These are phyloP conservation scores for Prunus dulcis DNA, from an alignment of 306 rosid species.

Conservation along the genomic window DNA sequence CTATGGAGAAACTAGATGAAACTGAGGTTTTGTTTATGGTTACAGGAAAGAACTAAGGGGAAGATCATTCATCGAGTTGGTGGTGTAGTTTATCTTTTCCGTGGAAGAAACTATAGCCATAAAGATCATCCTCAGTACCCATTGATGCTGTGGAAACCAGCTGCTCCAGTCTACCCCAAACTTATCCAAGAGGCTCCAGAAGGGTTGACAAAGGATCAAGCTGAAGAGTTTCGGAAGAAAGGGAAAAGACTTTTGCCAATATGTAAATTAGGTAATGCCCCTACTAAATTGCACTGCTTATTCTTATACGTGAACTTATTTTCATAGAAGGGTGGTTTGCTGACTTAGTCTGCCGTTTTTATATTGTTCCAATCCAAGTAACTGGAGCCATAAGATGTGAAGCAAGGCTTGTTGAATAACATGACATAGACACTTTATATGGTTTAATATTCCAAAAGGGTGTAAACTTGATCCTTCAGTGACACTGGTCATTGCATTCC, in stretches of 20 bases:
- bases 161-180: conserved; percentile 89
- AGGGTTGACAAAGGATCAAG: conserved; percentile 79
- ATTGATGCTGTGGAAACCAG: conserved; percentile 98
- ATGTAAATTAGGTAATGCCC: conserved; percentile 74
- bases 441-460: conserved; percentile 8
- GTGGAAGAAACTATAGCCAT: conserved; percentile 88
- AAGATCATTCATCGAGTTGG: conserved; percentile 84
- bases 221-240: conserved; percentile 54
- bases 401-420: conserved; percentile 19
- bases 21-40: conserved; percentile 9
- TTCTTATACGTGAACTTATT: neutral
- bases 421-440: neutral
- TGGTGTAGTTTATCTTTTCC: conserved; percentile 77
- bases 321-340: conserved; percentile 13
- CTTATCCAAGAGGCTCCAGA: conserved; percentile 94
- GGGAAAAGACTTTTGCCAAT: conserved; percentile 83
- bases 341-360: neutral
- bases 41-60: conserved; percentile 85
- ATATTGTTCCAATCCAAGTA: conserved; percentile 20
- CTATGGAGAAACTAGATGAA: neutral
- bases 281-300: conserved; percentile 3
- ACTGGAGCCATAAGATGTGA: conserved; percentile 19
- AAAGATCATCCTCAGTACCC: conserved; percentile 88
- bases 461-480: neutral
- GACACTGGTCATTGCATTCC: neutral